Evolutionary conservation across 805 yeast genomes (phyloP), one percentile per base, ranked within the genome.

Genomic region (Metschnikowia vanudenii): DNA sequence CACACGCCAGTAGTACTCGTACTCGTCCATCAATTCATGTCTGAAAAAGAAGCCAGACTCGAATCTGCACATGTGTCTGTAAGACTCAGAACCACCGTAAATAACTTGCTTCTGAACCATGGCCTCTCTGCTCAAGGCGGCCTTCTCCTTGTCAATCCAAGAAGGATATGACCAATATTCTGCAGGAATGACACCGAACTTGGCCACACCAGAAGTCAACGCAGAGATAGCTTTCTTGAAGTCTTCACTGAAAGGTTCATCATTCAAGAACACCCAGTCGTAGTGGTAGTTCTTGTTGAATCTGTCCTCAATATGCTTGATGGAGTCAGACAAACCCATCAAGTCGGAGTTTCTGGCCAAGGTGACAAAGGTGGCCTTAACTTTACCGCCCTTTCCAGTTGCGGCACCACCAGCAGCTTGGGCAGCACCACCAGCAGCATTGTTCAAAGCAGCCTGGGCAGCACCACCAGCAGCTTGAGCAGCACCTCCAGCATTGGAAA

Each of bases 181-280:
- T 41, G 75, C 71, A n/a, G 92, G 94, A 56, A 92, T 84, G 37
- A 76, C 47, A 39, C 96, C 98, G 60, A 83, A 94, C 53, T 82
- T 76, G 40, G 91, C 82, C 6, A 64, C 75, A 53, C 98, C 98
- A 29, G 91, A 81, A 13, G 83, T 82, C 59, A 89, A 68, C 11
- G 85, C 76, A 1, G 78, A 52, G 12, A 96, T 86, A 24, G 80
- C 76, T 22, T 69, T 68, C 58, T 80, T 88, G 67, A 94, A 92
- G 57, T 88, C 94, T 2, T 88, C 90, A 42, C 80, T 74, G 68
- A 92, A 94, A 39, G 78, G 84, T 47, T 83, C 89, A 63, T 92
- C 97, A 65, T 92, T 92, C 58, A 92, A 74, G 65, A 92, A 94
- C 22, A 90, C 94, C 97, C 98, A 92, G 57, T 95, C 97, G 62